These are phyloP conservation scores for Lactarius hatsudake DNA, from an alignment of 768 basidiomycete genomes.

Conservation along the genomic window DNA sequence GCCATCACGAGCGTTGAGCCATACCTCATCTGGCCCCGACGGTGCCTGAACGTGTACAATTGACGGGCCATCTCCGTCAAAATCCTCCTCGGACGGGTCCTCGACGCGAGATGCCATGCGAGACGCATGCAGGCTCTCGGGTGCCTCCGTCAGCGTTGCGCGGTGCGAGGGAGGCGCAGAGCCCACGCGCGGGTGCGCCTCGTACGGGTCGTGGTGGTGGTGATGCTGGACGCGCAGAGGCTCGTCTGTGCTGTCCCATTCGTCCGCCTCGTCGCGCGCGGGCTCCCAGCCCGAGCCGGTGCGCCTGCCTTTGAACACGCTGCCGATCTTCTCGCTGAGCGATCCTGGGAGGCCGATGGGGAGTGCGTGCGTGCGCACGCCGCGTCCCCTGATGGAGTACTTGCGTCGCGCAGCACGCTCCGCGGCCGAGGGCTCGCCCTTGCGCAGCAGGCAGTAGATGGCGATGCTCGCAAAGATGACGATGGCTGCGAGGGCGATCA, in stretches of 20 bases:
- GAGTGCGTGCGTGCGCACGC: constrained; percentile 19
- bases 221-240: constrained; percentile 6
- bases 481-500: constrained; percentile 53
- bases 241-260: constrained; percentile 26
- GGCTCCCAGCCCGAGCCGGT: constrained; percentile 21
- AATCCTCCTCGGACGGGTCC: neutral
- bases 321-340: constrained; percentile 23
- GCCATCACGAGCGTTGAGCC: constrained; percentile 1
- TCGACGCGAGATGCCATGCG: constrained; percentile 20
- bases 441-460: constrained; percentile 54
- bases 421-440: constrained; percentile 44
- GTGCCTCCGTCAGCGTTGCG: constrained; percentile 3
- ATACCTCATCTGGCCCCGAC: constrained; percentile 13
- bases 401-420: constrained; percentile 37
- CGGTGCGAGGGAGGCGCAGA: neutral
- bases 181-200: constrained; percentile 3
- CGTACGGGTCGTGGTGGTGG: neutral
- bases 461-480: constrained; percentile 52
- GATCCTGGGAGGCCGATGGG: constrained; percentile 27
- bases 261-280: constrained; percentile 17
- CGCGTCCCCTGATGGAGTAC: constrained; percentile 20
- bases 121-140: neutral
- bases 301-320: constrained; percentile 25
- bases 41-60: neutral
- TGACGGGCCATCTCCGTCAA: neutral